Evolutionary conservation across 306 rosid species (phyloP), one percentile per base, ranked within the genome.

Genomic region (Calophaca sinica): DNA sequence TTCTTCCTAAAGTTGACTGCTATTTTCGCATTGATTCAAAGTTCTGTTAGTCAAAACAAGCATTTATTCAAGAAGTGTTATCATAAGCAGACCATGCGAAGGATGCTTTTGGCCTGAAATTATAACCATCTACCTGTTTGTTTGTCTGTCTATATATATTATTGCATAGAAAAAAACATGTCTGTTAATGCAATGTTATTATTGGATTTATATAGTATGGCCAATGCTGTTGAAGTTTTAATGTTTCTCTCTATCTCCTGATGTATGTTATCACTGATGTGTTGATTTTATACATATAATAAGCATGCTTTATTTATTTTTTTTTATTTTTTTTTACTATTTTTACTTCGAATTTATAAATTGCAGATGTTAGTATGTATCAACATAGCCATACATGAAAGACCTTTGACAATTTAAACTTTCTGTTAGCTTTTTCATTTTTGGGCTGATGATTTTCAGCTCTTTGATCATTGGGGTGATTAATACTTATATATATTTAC

Each of bases 61-160:
- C 69, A 52, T 67, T 80, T 55, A 35, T 57, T 79, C 49, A 51
- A 60, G 58, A 80, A 70, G 64, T 28, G 33, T 49, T 59, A 38
- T 60, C 36, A 26, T 39, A 62, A 14, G 49, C 9, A 48, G 81
- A 69, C 58, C 31, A 52, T 53, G 32, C 55, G n/a, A 36, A 4
- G 59, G 26, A 58, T 72, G 35, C 54, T 35, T 49, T 71, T 55
- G 45, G 7, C 78, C 59, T 62, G 10, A 52, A 61, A 46, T 65
- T 36, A 36, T n/a, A 38, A 35, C n/a, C 63, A 58, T 58, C 63
- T 11, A 58, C 20, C 42, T 35, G 26, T 12, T 12, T 31, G 14
- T 58, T 8, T 35, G 9, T 59, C 42, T 33, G 69, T 9, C 50
- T 62, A 9, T 63, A 5, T 26, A 15, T 8, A 6, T 52, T 69